Conservation (phyloP, 2,329 filamentous ascomycete genomes). For the Sporothrix euskadiensis region DNA sequence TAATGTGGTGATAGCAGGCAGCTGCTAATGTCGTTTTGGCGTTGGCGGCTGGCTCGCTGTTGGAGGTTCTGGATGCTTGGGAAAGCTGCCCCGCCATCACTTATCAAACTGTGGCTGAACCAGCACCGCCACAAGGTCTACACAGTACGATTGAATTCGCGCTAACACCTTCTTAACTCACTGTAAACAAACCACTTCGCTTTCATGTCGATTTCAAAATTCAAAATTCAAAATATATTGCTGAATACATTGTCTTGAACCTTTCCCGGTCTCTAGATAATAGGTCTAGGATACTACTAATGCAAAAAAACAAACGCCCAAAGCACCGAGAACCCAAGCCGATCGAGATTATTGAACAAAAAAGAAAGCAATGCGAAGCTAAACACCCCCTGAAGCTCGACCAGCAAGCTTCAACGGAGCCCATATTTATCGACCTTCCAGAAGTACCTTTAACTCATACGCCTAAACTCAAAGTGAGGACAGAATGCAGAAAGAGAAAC, state of each 20-base stretch:
- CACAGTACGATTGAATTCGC: neutral
- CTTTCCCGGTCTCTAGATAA: neutral
- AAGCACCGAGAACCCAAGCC: neutral
- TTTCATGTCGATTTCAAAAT: neutral
- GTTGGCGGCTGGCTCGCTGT: neutral
- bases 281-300: neutral
- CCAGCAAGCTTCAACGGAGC: neutral
- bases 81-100: constrained; percentile 16
- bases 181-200: constrained; percentile 1
- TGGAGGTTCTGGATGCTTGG: constrained; percentile 7
- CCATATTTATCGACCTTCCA: neutral
- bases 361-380: neutral
- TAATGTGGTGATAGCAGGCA: constrained; percentile 7
- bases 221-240: neutral
- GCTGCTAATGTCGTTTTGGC: constrained; percentile 10
- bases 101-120: constrained; percentile 9
- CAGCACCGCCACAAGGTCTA: constrained; percentile 3
- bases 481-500: no score
- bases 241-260: no score
- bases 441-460: neutral
- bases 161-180: neutral
- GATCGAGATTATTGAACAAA: neutral
- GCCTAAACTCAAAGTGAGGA: no score
- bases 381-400: neutral
- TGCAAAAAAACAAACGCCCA: neutral